Evolutionary conservation across 1,284 basidiomycete genomes (phyloP).

Genomic region (Ustilago loliicola): DNA sequence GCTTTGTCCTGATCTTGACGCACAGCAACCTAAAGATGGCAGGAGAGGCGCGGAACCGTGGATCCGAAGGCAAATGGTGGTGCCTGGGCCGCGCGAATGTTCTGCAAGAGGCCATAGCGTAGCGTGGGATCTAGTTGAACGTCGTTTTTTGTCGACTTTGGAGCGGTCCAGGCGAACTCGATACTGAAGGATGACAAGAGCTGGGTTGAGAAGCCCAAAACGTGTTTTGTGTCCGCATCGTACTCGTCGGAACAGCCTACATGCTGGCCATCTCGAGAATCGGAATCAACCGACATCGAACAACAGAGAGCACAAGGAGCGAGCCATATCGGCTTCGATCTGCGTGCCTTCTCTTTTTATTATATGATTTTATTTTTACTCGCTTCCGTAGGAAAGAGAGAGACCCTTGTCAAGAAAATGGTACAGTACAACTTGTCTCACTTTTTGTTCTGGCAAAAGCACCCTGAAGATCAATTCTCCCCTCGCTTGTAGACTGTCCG

Average conservation of each 20-base stretch:
- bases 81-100: neutral
- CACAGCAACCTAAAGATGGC: conserved; percentile 3
- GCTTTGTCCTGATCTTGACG: neutral
- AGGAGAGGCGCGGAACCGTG: neutral
- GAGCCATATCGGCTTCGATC: conserved; percentile 25
- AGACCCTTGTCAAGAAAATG: neutral
- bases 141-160: neutral
- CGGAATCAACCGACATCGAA: neutral
- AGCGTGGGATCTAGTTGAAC: neutral
- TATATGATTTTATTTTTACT: neutral
- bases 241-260: neutral
- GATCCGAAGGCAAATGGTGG: neutral
- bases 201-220: neutral
- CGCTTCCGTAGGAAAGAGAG: neutral
- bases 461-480: conserved; percentile 1
- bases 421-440: conserved; percentile 9
- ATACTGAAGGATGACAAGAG: neutral
- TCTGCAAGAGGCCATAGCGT: neutral
- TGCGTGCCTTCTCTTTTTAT: conserved; percentile 11
- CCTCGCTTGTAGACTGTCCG: neutral
- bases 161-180: neutral
- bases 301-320: neutral
- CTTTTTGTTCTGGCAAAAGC: neutral
- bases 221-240: neutral
- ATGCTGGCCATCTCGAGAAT: neutral